Base-by-base conservation (phyloP, 192 early-diverging fungal genomes). In the Coemansia sp. region DNA sequence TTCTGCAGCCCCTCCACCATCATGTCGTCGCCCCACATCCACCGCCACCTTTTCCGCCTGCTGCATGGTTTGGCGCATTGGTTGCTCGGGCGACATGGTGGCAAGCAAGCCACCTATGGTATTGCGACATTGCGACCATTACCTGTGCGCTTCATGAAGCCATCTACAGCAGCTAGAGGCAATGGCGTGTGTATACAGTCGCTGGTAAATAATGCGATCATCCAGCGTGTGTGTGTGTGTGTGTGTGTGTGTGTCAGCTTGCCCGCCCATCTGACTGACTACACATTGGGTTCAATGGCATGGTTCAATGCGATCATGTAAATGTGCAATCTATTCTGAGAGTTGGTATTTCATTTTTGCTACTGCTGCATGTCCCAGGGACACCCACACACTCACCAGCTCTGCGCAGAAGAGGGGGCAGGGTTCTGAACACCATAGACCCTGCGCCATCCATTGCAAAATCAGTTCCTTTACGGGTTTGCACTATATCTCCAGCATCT, bases 401-500 rank as follows among this genome's bases (percentile, higher is more conserved):
- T 44, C 44, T 60, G 59, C 48, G 59, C 27, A 18, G 4, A 41
- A 8, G 38, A 10, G 19, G 38, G n/a, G 14, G 56, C 56, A 56
- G 28, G 18, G 54, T 56, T 28, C 24, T 60, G 9, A 44, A 27
- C 41, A 27, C 22, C 58, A 19, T 49, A 61, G 59, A 61, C 59
- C 59, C 59, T 63, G 61, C 61, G 62, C 53, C 62, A 44, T 53
- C 52, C 34, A 19, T 26, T 30, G 27, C 27, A 26, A n/a, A 22
- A 25, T 21, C 31, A 34, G 21, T 23, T 32, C 51, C 19, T 53
- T 22, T 41, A 50, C 52, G 58, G 50, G 10, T 52, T 19, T n/a
- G 62, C 62, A 63, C 62, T 63, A 63, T 63, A 63, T 63, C 62
- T 28, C 14, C 26, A 30, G 26, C n/a, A 28, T 18, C 47, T 63